Percentiles rank a stretch among this genome's conserved stretches.
Conservation (phyloP, 129 eudicot genomes). For the sunflower (Helianthus annuus) region DNA sequence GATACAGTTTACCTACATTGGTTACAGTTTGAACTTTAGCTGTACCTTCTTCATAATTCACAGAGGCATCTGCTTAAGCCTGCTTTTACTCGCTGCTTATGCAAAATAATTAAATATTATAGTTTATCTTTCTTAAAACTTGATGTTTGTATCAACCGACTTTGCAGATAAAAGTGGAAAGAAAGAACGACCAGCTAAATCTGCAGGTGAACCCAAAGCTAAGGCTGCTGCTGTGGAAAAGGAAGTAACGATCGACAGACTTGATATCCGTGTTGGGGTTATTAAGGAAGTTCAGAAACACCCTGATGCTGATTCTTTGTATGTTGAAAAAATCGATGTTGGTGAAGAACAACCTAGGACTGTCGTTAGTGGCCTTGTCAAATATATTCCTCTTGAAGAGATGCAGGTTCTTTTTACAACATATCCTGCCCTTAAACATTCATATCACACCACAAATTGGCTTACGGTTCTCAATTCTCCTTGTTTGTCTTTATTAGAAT, state of each 20-base stretch:
- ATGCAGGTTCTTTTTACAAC: conserved; percentile 65
- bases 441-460: background rate
- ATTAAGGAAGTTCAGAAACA: conserved; percentile 84
- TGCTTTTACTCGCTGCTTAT: background rate
- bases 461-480: background rate
- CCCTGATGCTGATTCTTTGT: conserved; percentile 97
- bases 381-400: conserved; percentile 78
- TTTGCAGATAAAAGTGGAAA: conserved; percentile 23
- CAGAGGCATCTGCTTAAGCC: no score
- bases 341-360: conserved; percentile 93
- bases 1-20: background rate
- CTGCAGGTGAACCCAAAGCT: conserved; percentile 52
- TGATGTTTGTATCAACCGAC: background rate
- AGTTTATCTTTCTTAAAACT: background rate
- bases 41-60: background rate
- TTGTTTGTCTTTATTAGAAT: conserved; percentile 42
- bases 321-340: conserved; percentile 93
- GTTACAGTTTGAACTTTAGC: background rate
- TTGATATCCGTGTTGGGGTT: conserved; percentile 94
- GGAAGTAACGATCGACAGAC: conserved; percentile 75
- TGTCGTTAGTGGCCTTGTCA: conserved; percentile 95
- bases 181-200: conserved; percentile 33
- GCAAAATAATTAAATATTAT: background rate
- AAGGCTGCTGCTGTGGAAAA: conserved; percentile 58
- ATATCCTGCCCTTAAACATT: background rate